These are phyloP conservation scores for Zygosaccharomyces lentus DNA, from an alignment of 805 yeast genomes.

Conservation along the genomic window DNA sequence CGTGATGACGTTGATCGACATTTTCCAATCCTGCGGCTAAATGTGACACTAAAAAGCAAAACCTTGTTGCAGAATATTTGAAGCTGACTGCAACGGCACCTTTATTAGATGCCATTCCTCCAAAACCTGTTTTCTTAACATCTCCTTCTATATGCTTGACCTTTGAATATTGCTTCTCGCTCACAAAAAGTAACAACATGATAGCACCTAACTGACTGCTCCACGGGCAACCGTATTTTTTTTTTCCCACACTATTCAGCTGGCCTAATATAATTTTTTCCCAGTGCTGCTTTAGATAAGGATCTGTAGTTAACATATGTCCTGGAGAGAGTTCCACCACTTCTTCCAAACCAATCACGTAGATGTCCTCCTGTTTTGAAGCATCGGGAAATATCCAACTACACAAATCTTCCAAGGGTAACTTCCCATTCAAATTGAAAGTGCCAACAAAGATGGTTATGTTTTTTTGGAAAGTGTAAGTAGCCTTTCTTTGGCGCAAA, in stretches of 20 bases:
- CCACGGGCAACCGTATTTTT: conserved; percentile 55
- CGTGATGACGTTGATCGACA: conserved; percentile 77
- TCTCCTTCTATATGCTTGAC: conserved; percentile 64
- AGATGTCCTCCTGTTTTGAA: conserved; percentile 49
- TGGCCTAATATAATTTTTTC: conserved; percentile 53
- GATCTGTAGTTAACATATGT: conserved; percentile 76
- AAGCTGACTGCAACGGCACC: conserved; percentile 77
- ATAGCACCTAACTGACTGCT: conserved; percentile 86
- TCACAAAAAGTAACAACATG: conserved; percentile 62
- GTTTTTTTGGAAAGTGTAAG: conserved; percentile 57
- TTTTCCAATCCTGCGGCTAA: conserved; percentile 89
- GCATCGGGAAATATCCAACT: conserved; percentile 72
- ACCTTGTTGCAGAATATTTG: conserved; percentile 56
- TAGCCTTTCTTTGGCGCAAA: conserved; percentile 44
- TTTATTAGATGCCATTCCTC: conserved; percentile 81
- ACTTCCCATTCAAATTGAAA: conserved; percentile 77
- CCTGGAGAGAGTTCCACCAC: conserved; percentile 80
- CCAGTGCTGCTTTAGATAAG: conserved; percentile 57
- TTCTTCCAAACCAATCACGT: conserved; percentile 85
- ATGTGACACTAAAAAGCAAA: conserved; percentile 83
- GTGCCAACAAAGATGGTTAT: conserved; percentile 77
- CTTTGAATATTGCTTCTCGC: conserved; percentile 46
- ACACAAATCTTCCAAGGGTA: conserved; percentile 52
- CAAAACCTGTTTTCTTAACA: conserved; percentile 85
- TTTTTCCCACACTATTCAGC: conserved; percentile 40